These are phyloP conservation scores for Zea luxurians DNA, from an alignment of 176 grass and related monocot species.

Conservation along the genomic window DNA sequence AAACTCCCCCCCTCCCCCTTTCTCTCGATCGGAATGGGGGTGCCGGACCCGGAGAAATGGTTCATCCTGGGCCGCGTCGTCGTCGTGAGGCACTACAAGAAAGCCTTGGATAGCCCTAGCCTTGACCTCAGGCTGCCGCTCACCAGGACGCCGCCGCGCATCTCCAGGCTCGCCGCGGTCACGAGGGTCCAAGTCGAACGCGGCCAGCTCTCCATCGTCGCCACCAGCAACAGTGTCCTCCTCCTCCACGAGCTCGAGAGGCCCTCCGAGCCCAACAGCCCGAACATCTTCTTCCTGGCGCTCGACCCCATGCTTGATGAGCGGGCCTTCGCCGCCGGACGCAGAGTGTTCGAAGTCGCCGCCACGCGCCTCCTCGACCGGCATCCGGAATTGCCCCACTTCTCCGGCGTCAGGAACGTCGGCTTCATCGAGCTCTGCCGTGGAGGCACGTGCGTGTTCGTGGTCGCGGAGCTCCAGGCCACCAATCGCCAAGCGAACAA, in stretches of 20 bases:
- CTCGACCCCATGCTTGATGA: background rate
- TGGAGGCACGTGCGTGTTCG: too few relatives aligned
- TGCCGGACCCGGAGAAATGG: background rate
- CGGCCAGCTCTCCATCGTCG: conserved; percentile 18
- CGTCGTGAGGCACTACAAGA: too few relatives aligned
- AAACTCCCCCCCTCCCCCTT: background rate
- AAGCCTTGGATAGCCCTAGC: background rate
- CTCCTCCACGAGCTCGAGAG: background rate
- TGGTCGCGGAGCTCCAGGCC: conserved; percentile 19
- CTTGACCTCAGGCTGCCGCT: background rate
- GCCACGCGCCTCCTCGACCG: background rate
- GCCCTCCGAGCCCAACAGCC: background rate
- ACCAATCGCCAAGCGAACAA: too few relatives aligned
- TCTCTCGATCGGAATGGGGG: background rate
- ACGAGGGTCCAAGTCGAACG: background rate
- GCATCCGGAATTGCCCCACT: background rate
- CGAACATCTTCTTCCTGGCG: background rate
- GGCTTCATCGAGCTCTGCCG: background rate
- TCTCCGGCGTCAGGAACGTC: background rate
- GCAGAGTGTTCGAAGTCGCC: too few relatives aligned
- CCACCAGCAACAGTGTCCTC: background rate
- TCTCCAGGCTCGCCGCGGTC: background rate
- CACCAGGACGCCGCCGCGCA: background rate
- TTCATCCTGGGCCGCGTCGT: background rate
- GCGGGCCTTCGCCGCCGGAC: background rate